phyloP scores from a whole-genome alignment of 2,329 filamentous ascomycete genomes.

The Rutstroemia sp. region DNA sequence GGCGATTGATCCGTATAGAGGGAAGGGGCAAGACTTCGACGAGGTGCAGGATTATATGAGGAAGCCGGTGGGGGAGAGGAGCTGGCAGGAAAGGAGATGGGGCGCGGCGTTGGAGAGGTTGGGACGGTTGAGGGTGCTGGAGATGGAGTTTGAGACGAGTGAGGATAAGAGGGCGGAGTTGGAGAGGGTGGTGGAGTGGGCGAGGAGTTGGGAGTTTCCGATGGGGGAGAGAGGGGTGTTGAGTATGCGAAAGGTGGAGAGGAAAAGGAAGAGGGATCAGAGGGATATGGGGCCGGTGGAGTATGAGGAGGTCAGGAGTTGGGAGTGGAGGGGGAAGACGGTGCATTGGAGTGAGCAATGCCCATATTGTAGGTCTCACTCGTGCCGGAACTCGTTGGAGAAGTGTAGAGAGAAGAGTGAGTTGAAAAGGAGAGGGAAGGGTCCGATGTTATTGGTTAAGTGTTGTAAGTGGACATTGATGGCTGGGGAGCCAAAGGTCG shows the following conservation, averaged over 20 bases:
- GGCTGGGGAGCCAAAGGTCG: background rate
- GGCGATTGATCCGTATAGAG: slow-evolving; percentile 16
- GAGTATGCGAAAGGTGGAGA: slow-evolving; percentile 10
- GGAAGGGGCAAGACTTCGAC: background rate
- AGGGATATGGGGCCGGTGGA: background rate
- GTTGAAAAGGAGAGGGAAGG: background rate
- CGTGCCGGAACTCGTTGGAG: background rate
- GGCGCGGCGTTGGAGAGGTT: slow-evolving; percentile 17
- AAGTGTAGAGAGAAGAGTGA: background rate
- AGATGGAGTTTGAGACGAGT: slow-evolving; percentile 21
- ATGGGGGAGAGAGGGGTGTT: slow-evolving; percentile 11
- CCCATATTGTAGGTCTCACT: background rate
- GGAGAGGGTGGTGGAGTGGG: slow-evolving; percentile 16
- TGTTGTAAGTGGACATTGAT: background rate
- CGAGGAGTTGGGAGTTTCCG: slow-evolving; percentile 20
- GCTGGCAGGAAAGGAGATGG: slow-evolving; percentile 12
- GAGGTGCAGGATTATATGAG: too few species aligned
- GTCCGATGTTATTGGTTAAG: slow-evolving; percentile 2
- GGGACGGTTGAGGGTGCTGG: slow-evolving; percentile 12
- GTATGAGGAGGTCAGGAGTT: background rate
- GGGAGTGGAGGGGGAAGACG: background rate
- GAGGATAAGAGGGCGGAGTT: slow-evolving; percentile 23
- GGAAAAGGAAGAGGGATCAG: background rate
- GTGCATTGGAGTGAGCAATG: slow-evolving; percentile 1
- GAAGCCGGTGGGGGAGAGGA: too few species aligned